Base-by-base conservation (phyloP, 2,329 filamentous ascomycete species). In the Colletotrichum zoysiae region DNA sequence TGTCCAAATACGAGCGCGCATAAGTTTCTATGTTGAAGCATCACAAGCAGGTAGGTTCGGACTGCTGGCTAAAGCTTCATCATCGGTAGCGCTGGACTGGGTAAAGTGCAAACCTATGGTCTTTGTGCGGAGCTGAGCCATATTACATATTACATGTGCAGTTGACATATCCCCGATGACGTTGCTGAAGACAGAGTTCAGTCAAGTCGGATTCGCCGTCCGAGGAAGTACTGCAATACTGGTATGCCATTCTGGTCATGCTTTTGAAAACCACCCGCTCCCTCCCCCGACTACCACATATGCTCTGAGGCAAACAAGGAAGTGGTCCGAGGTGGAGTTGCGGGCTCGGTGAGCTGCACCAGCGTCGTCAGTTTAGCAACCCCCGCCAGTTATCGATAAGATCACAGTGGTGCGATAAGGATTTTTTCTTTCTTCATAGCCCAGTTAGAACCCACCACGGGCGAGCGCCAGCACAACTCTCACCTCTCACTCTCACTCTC, bases 331-430 rank as follows among this genome's bases (percentile, higher is more conserved):
- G 48, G 42, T 62, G 59, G 53, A n/a, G 53, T 56, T 38, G 33
- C 20, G 2, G 40, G 40, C 7, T 46, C 42, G 58, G 42, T 50
- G 20, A 61, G 58, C 30, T 35, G 18, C 18, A 5, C 42, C 1
- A 20, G 23, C 20, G 23, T 53, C n/a, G 11, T 55, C 56, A 40
- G 62, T 67, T 23, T 38, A 48, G 18, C 51, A 51, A 68, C 65
- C 57, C 57, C 59, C 55, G 53, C 48, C 60, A 70, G 63, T 61
- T 70, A 74, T 74, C 70, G 70, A 74, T 73, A 74, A 70, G 65
- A 56, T 18, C 20, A 42, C 5, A 20, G 18, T 38, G 5, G 8
- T 8, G 53, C 67, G 73, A 74, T 74, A 74, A 74, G 68, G 70
- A 20, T 70, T 74, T 74, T 48, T 48, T 74, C 5, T 48, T 73